A percentile compares a stretch with the other conserved stretches of the same genome.
Conservation (phyloP, 1,284 basidiomycete species). For the Erythrobasidium hasegawianum region DNA sequence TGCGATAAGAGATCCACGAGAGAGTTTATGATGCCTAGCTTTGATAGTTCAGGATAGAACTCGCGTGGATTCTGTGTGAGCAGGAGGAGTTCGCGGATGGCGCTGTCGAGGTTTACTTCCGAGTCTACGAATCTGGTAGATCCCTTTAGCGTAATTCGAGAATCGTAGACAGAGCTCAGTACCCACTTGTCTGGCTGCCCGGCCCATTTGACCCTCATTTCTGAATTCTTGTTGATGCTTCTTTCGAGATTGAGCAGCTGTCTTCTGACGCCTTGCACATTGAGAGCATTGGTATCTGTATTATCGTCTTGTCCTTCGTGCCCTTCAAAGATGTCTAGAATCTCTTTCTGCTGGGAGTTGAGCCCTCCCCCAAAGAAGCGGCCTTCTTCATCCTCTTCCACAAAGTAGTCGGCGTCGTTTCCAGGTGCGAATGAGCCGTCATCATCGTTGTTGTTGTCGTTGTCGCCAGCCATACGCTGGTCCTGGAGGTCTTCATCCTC, state of each 20-base stretch:
- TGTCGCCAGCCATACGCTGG: conserved; percentile 32
- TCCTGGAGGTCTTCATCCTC: conserved; percentile 8
- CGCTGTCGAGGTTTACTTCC: conserved; percentile 84
- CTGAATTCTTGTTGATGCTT: conserved; percentile 86
- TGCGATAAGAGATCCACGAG: conserved; percentile 74
- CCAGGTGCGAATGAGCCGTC: conserved; percentile 53
- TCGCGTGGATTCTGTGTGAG: conserved; percentile 79
- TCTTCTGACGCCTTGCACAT: conserved; percentile 66
- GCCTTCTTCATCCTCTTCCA: conserved; percentile 85
- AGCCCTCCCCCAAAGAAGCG: conserved; percentile 89
- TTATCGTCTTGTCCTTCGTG: conserved; percentile 64
- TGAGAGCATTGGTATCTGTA: conserved; percentile 59
- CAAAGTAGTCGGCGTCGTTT: conserved; percentile 81
- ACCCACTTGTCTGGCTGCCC: conserved; percentile 45
- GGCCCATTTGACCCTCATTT: conserved; percentile 64
- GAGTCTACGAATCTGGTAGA: conserved; percentile 87
- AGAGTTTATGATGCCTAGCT: conserved; percentile 63
- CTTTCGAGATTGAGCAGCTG: conserved; percentile 78
- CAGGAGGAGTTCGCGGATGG: conserved; percentile 73
- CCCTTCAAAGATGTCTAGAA: conserved; percentile 81
- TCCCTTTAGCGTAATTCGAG: not conserved
- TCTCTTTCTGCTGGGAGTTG: conserved; percentile 82
- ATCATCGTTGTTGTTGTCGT: conserved; percentile 52
- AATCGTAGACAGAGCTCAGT: not conserved
- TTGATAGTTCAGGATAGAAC: conserved; percentile 85